Evolutionary conservation across 2,329 filamentous ascomycete genomes (phyloP).

Genomic region (Tolypocladium guangdongense): DNA sequence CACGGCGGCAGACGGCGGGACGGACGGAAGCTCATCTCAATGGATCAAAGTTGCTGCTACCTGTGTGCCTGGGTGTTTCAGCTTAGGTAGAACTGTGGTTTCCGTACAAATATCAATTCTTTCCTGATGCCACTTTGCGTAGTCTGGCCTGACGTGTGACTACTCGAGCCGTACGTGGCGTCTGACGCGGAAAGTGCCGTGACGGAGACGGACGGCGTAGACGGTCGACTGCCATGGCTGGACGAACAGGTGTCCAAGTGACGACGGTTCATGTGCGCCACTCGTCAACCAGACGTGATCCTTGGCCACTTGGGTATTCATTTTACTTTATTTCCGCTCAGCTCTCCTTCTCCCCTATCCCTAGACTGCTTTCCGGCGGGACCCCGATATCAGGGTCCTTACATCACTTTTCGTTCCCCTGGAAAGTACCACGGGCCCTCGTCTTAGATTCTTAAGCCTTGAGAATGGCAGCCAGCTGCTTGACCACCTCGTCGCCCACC

Average conservation of each 20-base stretch:
- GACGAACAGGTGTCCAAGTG: not conserved
- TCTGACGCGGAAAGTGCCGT: not conserved
- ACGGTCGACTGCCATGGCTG: not conserved
- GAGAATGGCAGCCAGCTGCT: slow-evolving; percentile 60
- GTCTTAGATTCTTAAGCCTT: slow-evolving; percentile 19
- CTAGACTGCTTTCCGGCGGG: not conserved
- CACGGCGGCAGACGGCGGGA: slow-evolving; percentile 6
- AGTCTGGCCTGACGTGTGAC: not conserved
- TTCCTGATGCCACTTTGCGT: not conserved
- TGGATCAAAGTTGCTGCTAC: not conserved
- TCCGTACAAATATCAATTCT: not conserved
- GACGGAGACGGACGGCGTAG: not conserved
- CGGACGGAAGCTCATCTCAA: not conserved
- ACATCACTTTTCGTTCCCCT: not conserved
- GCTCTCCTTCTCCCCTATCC: not conserved
- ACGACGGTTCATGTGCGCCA: not conserved
- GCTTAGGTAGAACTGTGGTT: not conserved
- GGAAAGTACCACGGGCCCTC: no score
- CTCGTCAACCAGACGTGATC: not conserved
- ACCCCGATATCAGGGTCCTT: not conserved
- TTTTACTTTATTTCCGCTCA: not conserved
- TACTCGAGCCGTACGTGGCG: not conserved
- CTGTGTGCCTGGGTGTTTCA: not conserved
- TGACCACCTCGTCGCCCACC: slow-evolving; percentile 66
- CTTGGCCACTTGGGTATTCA: not conserved